Base-by-base conservation (phyloP, 108 stramenopile species). In the Conticribra guillardii region DNA sequence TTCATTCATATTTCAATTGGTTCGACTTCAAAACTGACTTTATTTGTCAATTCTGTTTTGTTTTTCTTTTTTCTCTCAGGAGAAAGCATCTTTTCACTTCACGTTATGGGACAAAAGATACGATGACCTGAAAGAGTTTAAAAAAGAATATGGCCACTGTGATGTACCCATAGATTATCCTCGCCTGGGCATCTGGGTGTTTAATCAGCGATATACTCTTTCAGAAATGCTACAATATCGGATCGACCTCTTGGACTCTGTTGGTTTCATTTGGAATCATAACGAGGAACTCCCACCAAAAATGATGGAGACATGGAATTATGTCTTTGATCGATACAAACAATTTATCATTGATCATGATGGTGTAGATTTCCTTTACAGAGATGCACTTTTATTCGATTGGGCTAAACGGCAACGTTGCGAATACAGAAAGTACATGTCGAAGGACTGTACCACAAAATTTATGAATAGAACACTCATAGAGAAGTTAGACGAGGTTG, bases 211-310 rank as follows among this genome's bases (percentile, higher is more conserved):
- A n/a, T 73, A 66, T 54, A 73, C 58, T 22, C 37, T 73, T 9
- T 19, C 64, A n/a, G 32, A 64, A 4, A 55, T 73, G 64, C 60
- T 57, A 18, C 21, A 59, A 29, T 46, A 68, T 41, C 66, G 74
- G n/a, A 61, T 69, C 9, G 52, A 58, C 51, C 47, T 51, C 52
- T 48, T 75, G 21, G 67, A 75, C 57, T 34, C 56, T 0, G 34
- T 75, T 3, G 74, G 54, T 15, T 75, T 75, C 37, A 54, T 58
- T 29, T 75, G 74, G 74, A 75, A 68, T 44, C 29, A 32, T 47
- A 64, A 64, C 16, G 29, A 27, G 16, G 19, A 29, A 11, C 29
- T 24, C 26, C 22, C 48, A 17, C 21, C 37, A n/a, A n/a, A 11
- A 47, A 52, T 16, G 30, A 32, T 16, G 48, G 26, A 11, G 55